Conservation (phyloP, 192 early-diverging fungal genomes). For the Coemansia sp. region DNA sequence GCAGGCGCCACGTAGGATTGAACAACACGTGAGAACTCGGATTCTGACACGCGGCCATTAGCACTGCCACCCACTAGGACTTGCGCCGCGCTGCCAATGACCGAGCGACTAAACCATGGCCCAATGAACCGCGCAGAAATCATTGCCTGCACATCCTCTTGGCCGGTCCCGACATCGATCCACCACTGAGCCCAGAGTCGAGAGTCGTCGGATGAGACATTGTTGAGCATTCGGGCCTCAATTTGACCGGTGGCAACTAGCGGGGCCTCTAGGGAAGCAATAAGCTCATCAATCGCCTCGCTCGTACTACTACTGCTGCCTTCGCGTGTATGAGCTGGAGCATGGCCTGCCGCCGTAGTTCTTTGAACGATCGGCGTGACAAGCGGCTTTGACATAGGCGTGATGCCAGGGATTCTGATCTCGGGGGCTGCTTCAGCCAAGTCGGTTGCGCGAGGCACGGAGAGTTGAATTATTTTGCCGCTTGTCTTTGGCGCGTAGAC, state of each 20-base stretch:
- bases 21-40: background rate
- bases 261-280: constrained; percentile 22
- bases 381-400: background rate
- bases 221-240: background rate
- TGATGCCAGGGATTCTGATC: background rate
- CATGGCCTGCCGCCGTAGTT: background rate
- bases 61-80: background rate
- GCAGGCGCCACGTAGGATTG: background rate
- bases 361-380: constrained; percentile 1
- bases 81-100: constrained; percentile 12
- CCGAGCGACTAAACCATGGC: constrained; percentile 31
- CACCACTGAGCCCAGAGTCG: constrained; percentile 22
- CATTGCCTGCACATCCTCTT: background rate
- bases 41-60: background rate
- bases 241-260: constrained; percentile 18
- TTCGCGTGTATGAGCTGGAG: background rate
- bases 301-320: background rate
- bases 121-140: constrained; percentile 17
- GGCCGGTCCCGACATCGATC: constrained; percentile 1
- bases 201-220: background rate
- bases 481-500: background rate
- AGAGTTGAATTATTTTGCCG: background rate
- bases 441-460: background rate
- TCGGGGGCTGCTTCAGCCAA: background rate
- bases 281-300: background rate